Evolutionary conservation across 306 rosid genomes (phyloP), one percentile per base, ranked within the genome.

Genomic region (Chamaecrista fasciculata): DNA sequence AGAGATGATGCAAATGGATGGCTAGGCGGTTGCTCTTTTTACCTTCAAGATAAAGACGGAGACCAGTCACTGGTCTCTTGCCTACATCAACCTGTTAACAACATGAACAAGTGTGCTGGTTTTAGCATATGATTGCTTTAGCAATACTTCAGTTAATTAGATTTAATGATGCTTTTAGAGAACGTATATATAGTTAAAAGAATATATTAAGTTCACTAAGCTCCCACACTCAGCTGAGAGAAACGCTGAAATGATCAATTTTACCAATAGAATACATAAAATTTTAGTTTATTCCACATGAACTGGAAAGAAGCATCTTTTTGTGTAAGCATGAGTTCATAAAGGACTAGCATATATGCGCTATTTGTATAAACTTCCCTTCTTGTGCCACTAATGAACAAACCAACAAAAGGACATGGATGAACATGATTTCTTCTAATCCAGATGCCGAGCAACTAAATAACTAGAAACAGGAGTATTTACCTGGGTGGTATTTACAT

Each of bases 1-100:
- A 82, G 25, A 93, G 94, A 79, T 93, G 97, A 51, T 93, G 98
- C 75, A 93, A 69, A 84, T 93, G 98, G 80, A 93, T 90, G 66
- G 98, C 95, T 63, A 93, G 40, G 57, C 97, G 86, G 66, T 90
- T 93, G 87, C 96, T 86, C 76, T 81, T 93, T 83, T 86, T 93
- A 55, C 98, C 98, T 84, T 93, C 98, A 60, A 93, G 83, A 86
- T 90, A 93, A 65, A 93, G 92, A 57, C 97, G 89, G 69, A 90
- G 85, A 70, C 98, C 98, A 42, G 97, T 93, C 77, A 93, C 94
- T 59, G 98, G 98, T 73, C 94, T 83, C 85, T 86, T 88, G 42
- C 98, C 98, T 9, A 88, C 98, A 58, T 90, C 98, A 79, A 93
- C 97, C 98, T 93, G 86, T 64, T 66, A 18, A 80, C 26, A 42